Conservation (phyloP, 2,329 filamentous ascomycete genomes). For the Exophiala bonariae region DNA sequence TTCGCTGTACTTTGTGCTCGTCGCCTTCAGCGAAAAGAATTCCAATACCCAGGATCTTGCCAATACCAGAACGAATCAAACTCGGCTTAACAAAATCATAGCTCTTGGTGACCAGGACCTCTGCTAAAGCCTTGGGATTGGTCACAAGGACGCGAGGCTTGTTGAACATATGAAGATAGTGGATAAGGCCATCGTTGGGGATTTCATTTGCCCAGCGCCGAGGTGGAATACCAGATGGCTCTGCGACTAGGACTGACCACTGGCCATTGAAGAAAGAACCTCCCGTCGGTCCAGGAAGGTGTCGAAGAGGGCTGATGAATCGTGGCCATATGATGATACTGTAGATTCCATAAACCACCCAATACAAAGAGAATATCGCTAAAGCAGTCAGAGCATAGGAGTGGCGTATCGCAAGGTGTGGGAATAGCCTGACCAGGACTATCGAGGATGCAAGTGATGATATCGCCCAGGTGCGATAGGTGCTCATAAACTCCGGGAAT, state of each 20-base stretch:
- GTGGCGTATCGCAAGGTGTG: slow-evolving; percentile 31
- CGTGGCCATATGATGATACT: slow-evolving; percentile 56
- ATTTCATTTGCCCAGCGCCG: slow-evolving; percentile 57
- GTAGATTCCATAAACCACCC: slow-evolving; percentile 31
- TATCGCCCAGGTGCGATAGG: slow-evolving; percentile 21
- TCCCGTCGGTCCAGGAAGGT: slow-evolving; percentile 56
- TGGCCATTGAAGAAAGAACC: slow-evolving; percentile 48
- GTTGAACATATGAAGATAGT: slow-evolving; percentile 65
- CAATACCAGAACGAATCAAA: slow-evolving; percentile 43
- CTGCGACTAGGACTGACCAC: slow-evolving; percentile 35
- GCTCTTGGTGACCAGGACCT: slow-evolving; percentile 67
- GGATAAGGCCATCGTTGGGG: slow-evolving; percentile 68
- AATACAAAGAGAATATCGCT: slow-evolving; percentile 28
- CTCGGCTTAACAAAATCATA: slow-evolving; percentile 70
- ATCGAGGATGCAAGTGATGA: slow-evolving; percentile 19
- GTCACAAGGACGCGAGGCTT: slow-evolving; percentile 62
- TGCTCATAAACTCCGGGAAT: slow-evolving; percentile 30
- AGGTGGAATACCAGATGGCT: slow-evolving; percentile 41
- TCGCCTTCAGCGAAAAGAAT: slow-evolving; percentile 81
- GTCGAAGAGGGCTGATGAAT: slow-evolving; percentile 58
- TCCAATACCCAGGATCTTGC: slow-evolving; percentile 41
- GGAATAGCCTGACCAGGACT: slow-evolving; percentile 24
- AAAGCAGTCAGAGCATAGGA: slow-evolving; percentile 32
- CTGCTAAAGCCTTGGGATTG: slow-evolving; percentile 65
- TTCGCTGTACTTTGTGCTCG: slow-evolving; percentile 77